Base-by-base conservation (phyloP, 768 basidiomycete species). In the Leucosporidium scottii region DNA sequence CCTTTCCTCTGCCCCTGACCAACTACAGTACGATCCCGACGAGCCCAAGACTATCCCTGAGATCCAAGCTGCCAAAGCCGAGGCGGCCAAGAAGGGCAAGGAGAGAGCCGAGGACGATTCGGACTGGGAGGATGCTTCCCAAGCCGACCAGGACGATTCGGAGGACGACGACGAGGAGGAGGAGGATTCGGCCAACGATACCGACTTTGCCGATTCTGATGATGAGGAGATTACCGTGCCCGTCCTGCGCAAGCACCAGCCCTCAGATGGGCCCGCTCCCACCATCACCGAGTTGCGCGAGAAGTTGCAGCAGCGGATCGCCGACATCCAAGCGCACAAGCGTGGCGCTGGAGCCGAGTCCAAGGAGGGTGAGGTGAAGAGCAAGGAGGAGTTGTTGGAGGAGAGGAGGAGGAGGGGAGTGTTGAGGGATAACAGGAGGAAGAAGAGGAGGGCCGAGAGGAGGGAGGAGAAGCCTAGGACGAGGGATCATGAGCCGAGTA, bases 11-110 rank as follows among this genome's bases (percentile, higher is more conserved):
- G 13, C 3, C 23, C 8, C 27, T 15, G 8, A 59, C 27, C 53
- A 49, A 25, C 7, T 54, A 30, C 71, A 98, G 93, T 88, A 96
- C 73, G 92, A 98, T 78, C 94, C 94, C 1, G 87, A 86, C 9
- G 93, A 94, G 79, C 83, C 93, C 75, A 90, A 90, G 75, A 85
- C 85, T 17, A 79, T 86, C 55, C 76, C 90, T 31, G 90, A 96
- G 66, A 75, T 81, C 55, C 81, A 75, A 62, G 68, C 68, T 61
- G 74, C 73, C 47, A 51, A 76, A 69, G 72, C 70, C 21, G 66
- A 72, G n/a, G 70, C 80, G 79, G 65, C 66, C 59, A 48, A 49
- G 48, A 49, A 64, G 18, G 59, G 53, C 25, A 74, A 73, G 67
- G 67, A 18, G 44, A n/a, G n/a, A 15, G 39, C 61, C 2, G 67